phyloP scores from a whole-genome alignment of 2,329 filamentous ascomycete species.

The Alternaria panax region DNA sequence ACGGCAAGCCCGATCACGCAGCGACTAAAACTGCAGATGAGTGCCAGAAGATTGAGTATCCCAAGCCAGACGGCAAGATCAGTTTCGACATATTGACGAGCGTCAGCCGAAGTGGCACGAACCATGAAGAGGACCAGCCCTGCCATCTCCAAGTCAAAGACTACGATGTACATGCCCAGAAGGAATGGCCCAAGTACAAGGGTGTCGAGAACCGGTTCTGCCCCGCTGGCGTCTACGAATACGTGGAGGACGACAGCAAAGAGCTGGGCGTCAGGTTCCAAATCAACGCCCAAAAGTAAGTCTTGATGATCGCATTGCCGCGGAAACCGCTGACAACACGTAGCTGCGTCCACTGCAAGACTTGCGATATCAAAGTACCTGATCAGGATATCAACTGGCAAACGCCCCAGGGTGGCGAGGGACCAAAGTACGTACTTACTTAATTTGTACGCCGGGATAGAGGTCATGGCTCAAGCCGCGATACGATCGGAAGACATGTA shows the following conservation, averaged over 20 bases:
- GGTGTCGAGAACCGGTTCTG: constrained; percentile 97
- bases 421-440: constrained; percentile 72
- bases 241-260: constrained; percentile 90
- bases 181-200: constrained; percentile 86
- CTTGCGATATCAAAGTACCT: constrained; percentile 98
- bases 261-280: constrained; percentile 91
- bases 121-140: constrained; percentile 98
- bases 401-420: constrained; percentile 89
- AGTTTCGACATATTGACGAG: constrained; percentile 96
- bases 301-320: constrained; percentile 32
- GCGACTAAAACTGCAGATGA: constrained; percentile 81
- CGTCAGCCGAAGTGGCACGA: constrained; percentile 93
- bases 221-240: constrained; percentile 96
- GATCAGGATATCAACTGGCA: constrained; percentile 93
- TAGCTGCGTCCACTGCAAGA: constrained; percentile 99
- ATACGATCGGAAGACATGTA: constrained; percentile 9
- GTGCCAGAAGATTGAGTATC: constrained; percentile 90
- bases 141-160: constrained; percentile 94
- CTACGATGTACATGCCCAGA: constrained; percentile 87
- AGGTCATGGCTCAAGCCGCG: neutral
- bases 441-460: constrained; percentile 15
- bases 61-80: constrained; percentile 94
- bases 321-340: constrained; percentile 33
- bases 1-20: constrained; percentile 78
- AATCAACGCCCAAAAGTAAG: constrained; percentile 97